A percentile compares a stretch with the other conserved stretches of the same genome.
Evolutionary conservation across 495 filamentous ascomycete species (phyloP).

Genomic region (Podospora australis): DNA sequence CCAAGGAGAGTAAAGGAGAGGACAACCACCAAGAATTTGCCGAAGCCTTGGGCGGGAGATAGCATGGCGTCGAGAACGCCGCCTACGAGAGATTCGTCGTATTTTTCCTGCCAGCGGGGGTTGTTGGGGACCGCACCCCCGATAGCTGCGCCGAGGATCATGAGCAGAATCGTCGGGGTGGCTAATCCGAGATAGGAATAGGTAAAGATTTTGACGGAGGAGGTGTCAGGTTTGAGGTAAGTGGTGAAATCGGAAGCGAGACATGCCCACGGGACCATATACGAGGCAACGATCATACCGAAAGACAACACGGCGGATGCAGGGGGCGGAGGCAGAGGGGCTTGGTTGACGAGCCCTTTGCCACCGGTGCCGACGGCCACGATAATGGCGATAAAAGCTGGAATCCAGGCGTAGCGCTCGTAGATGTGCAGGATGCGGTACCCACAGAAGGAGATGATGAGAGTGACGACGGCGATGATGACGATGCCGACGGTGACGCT

Average conservation of each 20-base stretch:
- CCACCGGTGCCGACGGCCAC: slow-evolving; percentile 28
- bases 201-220: slow-evolving; percentile 35
- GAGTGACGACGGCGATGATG: slow-evolving; percentile 46
- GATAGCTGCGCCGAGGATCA: slow-evolving; percentile 50
- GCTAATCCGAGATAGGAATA: slow-evolving; percentile 43
- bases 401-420: slow-evolving; percentile 58
- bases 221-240: slow-evolving; percentile 40
- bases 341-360: slow-evolving; percentile 24
- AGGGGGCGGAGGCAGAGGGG: slow-evolving; percentile 21
- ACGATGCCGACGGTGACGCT: slow-evolving; percentile 43
- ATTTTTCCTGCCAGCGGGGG: slow-evolving; percentile 41
- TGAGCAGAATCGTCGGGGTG: slow-evolving; percentile 44
- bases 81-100: slow-evolving; percentile 40
- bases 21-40: slow-evolving; percentile 49
- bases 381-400: slow-evolving; percentile 44
- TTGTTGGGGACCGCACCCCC: slow-evolving; percentile 36
- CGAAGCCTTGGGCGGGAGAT: slow-evolving; percentile 45
- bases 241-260: slow-evolving; percentile 44
- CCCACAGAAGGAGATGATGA: slow-evolving; percentile 55
- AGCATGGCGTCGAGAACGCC: slow-evolving; percentile 52
- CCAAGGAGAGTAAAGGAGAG: slow-evolving; percentile 48
- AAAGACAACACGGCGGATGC: slow-evolving; percentile 29
- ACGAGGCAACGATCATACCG: slow-evolving; percentile 39
- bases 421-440: slow-evolving; percentile 51
- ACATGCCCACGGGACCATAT: slow-evolving; percentile 43